Percentiles rank a stretch among this genome's conserved stretches.
phyloP scores from a whole-genome alignment of 1,284 basidiomycete genomes.

The Fomitopsis palustris region DNA sequence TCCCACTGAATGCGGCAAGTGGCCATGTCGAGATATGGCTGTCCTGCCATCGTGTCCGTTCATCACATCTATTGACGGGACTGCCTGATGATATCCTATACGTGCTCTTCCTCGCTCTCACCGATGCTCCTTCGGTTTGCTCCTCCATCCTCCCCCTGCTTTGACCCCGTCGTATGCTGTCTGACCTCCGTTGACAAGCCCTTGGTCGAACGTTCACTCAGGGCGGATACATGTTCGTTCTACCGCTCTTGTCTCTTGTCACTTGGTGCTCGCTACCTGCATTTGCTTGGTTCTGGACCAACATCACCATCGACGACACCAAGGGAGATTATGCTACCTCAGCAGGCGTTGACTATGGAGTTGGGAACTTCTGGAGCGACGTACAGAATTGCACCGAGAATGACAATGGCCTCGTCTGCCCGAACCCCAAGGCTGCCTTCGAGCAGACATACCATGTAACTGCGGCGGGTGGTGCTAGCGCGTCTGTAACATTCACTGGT shows the following conservation, averaged over 20 bases:
- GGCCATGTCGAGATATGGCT: not conserved
- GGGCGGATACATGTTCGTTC: not conserved
- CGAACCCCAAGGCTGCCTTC: conserved; percentile 15
- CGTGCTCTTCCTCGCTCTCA: not conserved
- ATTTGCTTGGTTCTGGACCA: conserved; percentile 20
- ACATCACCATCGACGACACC: conserved; percentile 42
- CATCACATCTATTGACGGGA: not conserved
- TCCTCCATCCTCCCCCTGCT: not conserved
- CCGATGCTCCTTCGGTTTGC: not conserved
- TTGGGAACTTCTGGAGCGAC: conserved; percentile 27
- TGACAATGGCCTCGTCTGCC: conserved; percentile 14
- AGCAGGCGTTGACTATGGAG: conserved; percentile 23
- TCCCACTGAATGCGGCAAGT: not conserved
- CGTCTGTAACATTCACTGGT: conserved; percentile 24
- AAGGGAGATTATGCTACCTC: conserved; percentile 34
- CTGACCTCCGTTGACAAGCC: not conserved
- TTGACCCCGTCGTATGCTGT: not conserved
- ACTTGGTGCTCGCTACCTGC: not conserved
- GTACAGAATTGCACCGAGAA: conserved; percentile 21
- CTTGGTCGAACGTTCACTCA: no score
- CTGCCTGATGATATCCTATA: conserved; percentile 1
- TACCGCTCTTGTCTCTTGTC: not conserved
- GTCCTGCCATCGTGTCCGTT: not conserved
- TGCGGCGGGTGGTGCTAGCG: conserved; percentile 20
- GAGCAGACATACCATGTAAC: conserved; percentile 20